These are phyloP conservation scores for Arthrobotrys iridis DNA, from an alignment of 2,329 filamentous ascomycete species.

Conservation along the genomic window DNA sequence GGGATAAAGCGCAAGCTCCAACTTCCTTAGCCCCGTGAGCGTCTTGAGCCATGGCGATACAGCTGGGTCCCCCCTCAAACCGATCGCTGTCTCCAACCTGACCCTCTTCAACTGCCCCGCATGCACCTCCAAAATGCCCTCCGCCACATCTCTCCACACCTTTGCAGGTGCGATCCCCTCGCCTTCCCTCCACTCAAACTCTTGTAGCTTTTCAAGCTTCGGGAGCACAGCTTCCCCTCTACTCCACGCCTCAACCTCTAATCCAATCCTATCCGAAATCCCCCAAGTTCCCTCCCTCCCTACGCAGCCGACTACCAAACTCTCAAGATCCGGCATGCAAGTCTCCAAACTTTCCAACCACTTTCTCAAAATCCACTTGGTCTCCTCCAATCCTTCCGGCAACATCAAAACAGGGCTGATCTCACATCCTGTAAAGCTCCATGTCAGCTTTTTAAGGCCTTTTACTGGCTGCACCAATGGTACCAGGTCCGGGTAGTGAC, in stretches of 20 bases:
- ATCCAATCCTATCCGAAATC: constrained; percentile 28
- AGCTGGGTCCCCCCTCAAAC: too few relatives aligned
- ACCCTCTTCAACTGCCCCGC: constrained; percentile 11
- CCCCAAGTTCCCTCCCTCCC: neutral
- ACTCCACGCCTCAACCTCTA: neutral
- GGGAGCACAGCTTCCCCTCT: neutral
- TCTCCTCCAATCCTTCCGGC: constrained; percentile 14
- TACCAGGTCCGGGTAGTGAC: constrained; percentile 48
- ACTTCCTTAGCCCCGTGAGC: neutral
- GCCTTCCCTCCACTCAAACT: constrained; percentile 20
- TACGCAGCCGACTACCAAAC: constrained; percentile 14
- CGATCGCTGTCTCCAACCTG: neutral
- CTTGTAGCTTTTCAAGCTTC: constrained; percentile 23
- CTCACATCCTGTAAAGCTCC: constrained; percentile 26
- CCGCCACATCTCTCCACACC: neutral
- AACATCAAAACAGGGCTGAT: neutral
- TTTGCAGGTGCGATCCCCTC: neutral
- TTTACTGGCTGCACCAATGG: constrained; percentile 23
- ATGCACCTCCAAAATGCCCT: constrained; percentile 5
- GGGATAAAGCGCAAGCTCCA: constrained; percentile 7
- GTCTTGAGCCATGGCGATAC: neutral
- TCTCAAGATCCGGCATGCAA: constrained; percentile 21
- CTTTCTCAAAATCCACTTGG: constrained; percentile 26
- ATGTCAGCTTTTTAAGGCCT: constrained; percentile 35
- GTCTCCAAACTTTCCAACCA: constrained; percentile 33